Conservation (phyloP, 2,329 filamentous ascomycete species). For the Trichoderma sp. region DNA sequence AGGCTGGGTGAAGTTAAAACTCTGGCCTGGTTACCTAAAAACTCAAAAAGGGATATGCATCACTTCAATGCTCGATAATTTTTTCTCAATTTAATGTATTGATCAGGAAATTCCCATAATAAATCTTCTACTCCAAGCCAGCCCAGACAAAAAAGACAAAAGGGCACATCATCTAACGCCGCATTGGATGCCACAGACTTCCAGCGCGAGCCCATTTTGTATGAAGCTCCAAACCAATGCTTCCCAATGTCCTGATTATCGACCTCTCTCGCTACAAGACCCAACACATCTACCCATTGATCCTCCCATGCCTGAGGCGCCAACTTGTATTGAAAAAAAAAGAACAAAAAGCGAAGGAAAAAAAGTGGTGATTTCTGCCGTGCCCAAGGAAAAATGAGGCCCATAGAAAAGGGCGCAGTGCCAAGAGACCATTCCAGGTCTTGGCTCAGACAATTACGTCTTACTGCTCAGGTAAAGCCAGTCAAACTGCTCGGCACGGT, state of each 20-base stretch:
- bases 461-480: constrained; percentile 25
- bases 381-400: constrained; percentile 1
- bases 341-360: not conserved
- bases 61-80: not conserved
- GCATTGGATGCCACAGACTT: not conserved
- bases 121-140: not conserved
- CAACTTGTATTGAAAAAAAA: not conserved
- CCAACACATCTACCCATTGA: not conserved
- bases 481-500: constrained; percentile 28
- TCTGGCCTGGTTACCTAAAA: not conserved
- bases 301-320: not conserved
- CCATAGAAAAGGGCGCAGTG: constrained; percentile 15
- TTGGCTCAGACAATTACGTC: constrained; percentile 30
- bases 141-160: not conserved
- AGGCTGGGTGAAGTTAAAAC: not conserved
- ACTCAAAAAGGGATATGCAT: not conserved
- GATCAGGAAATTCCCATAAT: not conserved
- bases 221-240: not conserved
- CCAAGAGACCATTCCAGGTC: constrained; percentile 32
- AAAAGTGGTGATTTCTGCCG: not conserved
- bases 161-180: not conserved
- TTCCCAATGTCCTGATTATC: not conserved
- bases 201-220: constrained; percentile 2
- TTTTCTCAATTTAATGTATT: not conserved
- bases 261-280: not conserved